These are phyloP conservation scores for Neurospora sp. DNA, from an alignment of 495 filamentous ascomycete species.

Conservation along the genomic window DNA sequence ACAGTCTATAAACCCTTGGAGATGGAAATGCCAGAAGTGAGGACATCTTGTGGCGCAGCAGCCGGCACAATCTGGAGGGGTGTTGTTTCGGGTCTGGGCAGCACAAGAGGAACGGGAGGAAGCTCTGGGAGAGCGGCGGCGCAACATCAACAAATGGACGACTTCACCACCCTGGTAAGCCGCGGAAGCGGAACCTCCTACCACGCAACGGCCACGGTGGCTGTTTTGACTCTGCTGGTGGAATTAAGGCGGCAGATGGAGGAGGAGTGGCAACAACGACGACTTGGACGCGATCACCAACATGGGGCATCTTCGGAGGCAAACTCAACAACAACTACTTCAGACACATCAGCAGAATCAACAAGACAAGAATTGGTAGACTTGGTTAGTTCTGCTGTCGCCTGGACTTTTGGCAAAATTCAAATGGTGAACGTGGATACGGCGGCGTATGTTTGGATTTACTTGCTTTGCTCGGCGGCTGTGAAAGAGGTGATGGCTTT, in stretches of 20 bases:
- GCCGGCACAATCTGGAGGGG: not conserved
- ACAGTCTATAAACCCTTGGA: not conserved
- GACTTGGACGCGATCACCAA: not conserved
- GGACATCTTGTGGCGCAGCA: not conserved
- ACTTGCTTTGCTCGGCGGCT: not conserved
- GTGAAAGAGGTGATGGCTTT: not conserved
- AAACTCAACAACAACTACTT: not conserved
- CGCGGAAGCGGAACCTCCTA: constrained; percentile 42
- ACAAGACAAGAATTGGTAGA: not conserved
- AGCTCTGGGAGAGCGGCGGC: not conserved
- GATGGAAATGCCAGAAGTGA: not conserved
- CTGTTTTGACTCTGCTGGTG: constrained; percentile 33
- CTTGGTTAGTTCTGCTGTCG: not conserved
- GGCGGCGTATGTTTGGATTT: not conserved
- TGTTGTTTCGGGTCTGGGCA: not conserved
- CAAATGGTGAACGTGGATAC: not conserved
- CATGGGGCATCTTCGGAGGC: not conserved
- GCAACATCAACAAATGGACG: constrained; percentile 13
- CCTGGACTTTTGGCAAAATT: not conserved
- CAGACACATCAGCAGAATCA: not conserved
- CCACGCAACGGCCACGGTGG: constrained; percentile 28
- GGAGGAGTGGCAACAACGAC: constrained; percentile 32
- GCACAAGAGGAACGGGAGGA: not conserved
- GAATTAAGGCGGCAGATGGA: constrained; percentile 41
- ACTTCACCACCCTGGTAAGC: constrained; percentile 32